Evolutionary conservation across 208 protist species (phyloP).

Genomic region (Angomonas ambiguus): DNA sequence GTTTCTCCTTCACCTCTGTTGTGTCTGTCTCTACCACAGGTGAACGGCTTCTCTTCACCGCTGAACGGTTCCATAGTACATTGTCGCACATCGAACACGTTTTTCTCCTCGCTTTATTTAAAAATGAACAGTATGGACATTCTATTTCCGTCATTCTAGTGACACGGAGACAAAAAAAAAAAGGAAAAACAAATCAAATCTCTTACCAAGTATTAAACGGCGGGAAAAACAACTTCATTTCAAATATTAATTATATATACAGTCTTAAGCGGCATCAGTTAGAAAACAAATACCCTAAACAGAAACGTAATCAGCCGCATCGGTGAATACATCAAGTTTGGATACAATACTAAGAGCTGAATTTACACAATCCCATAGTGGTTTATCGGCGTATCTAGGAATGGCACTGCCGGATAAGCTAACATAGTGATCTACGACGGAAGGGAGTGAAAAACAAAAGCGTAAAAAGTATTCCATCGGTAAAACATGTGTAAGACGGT

Average conservation of each 20-base stretch:
- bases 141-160: constrained; percentile 21
- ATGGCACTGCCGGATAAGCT: constrained; percentile 58
- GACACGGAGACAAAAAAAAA: constrained; percentile 17
- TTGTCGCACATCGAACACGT: constrained; percentile 57
- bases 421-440: constrained; percentile 78
- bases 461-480: constrained; percentile 78
- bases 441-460: constrained; percentile 65
- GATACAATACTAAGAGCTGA: constrained; percentile 45
- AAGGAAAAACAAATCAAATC: constrained; percentile 13
- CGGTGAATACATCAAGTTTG: constrained; percentile 26
- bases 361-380: constrained; percentile 67
- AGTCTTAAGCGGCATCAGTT: too few relatives aligned
- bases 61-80: constrained; percentile 30
- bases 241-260: too few relatives aligned
- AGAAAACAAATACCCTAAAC: constrained; percentile 35
- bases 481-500: constrained; percentile 26
- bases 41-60: neutral
- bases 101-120: constrained; percentile 33
- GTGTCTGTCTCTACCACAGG: neutral
- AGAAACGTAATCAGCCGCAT: constrained; percentile 34
- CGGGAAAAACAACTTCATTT: too few relatives aligned
- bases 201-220: too few relatives aligned
- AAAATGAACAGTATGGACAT: constrained; percentile 66
- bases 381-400: constrained; percentile 44
- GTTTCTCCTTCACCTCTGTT: too few relatives aligned